Evolutionary conservation across 495 filamentous ascomycete genomes (phyloP), one percentile per base, ranked within the genome.

Genomic region (Amorphotheca resinae): DNA sequence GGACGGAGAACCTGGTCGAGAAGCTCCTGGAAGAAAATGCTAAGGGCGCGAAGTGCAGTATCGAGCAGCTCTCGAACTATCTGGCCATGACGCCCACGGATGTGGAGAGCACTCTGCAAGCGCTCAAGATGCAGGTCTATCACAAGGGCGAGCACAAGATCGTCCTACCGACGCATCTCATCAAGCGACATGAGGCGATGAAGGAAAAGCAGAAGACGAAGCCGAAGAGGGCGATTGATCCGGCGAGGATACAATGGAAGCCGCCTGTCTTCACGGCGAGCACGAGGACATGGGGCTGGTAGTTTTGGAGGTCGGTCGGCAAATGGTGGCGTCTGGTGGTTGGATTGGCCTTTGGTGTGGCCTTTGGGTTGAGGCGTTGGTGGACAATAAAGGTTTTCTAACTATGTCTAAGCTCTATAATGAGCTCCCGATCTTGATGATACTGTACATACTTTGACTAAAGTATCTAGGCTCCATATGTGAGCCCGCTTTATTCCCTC

Each of bases 211-310:
- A 74, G 44, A 87, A 81, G 66, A 64, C 73, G 17, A 83, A 85
- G 54, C 68, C 73, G 48, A 83, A 73, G 59, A 63, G 83, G 38
- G 67, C 66, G 42, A 87, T 96, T 43, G 80, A 91, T 36, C 72
- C 85, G 2, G 73, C 79, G 3, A 70, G 74, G 50, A 73, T 98
- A 33, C 77, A 82, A 58, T 98, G 91, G 91, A 95, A 93, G 62
- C 93, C 91, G 3, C 91, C 91, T 1, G 84, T 95, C 4, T 95
- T 96, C 56, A 87, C 82, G 26, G 88, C 89, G 3, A 79, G 80
- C 17, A 80, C 72, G 40, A 69, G 91, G 51, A 96, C 89, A 20
- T 98, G 91, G 91, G 94, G 87, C 51, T 98, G 91, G 91, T 98
- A 67, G 54, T 20, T 11, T n/a, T n/a, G n/a, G n/a, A n/a, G n/a